Percentiles rank a stretch among this genome's conserved stretches.
These are phyloP conservation scores for Claviceps capensis DNA, from an alignment of 2,329 filamentous ascomycete species.

Conservation along the genomic window DNA sequence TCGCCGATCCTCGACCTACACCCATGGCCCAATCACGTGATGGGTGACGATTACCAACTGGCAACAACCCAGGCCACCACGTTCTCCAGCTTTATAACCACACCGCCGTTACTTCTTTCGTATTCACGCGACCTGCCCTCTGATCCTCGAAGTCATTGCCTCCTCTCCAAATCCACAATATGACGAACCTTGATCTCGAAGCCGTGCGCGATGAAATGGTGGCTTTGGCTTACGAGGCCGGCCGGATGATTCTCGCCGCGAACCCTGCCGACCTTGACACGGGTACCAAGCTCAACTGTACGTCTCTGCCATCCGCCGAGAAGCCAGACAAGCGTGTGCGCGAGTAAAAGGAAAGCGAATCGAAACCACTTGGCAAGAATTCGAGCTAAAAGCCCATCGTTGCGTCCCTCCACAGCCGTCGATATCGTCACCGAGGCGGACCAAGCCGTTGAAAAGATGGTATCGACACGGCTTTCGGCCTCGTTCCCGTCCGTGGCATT, in stretches of 20 bases:
- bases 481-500: slow-evolving; percentile 46
- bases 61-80: too few species aligned
- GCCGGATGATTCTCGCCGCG: slow-evolving; percentile 47
- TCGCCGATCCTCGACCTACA: too few species aligned
- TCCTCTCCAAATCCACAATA: neutral
- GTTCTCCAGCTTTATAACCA: too few species aligned
- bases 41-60: too few species aligned
- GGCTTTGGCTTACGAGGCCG: slow-evolving; percentile 47
- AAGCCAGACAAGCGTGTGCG: too few species aligned
- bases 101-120: too few species aligned
- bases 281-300: slow-evolving; percentile 53
- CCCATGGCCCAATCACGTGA: too few species aligned
- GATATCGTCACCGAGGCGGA: slow-evolving; percentile 58
- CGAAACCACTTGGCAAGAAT: neutral
- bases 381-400: neutral
- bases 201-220: slow-evolving; percentile 49
- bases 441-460: slow-evolving; percentile 50
- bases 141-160: neutral
- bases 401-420: slow-evolving; percentile 32
- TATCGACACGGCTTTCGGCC: slow-evolving; percentile 35
- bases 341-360: neutral
- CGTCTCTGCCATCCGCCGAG: slow-evolving; percentile 5
- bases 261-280: slow-evolving; percentile 43
- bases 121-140: too few species aligned
- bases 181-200: slow-evolving; percentile 37